Evolutionary conservation across 2,329 filamentous ascomycete genomes (phyloP).

Genomic region (Cladosporium sp.): DNA sequence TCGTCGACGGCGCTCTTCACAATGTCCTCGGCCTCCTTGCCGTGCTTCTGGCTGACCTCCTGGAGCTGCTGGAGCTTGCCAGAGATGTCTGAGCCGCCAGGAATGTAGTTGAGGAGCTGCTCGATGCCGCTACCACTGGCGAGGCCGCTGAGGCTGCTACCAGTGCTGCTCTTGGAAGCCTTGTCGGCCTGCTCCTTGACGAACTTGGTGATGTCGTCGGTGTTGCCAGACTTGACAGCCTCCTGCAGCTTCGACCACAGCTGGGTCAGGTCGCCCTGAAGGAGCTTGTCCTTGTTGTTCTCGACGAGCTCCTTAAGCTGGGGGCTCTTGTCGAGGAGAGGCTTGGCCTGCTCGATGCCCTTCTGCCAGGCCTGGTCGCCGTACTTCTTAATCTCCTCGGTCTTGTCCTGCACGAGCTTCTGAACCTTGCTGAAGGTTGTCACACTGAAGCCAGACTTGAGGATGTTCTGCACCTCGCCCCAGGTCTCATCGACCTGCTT

Average conservation of each 20-base stretch:
- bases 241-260: slow-evolving; percentile 64
- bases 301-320: slow-evolving; percentile 71
- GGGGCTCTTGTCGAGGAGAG: slow-evolving; percentile 74
- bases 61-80: slow-evolving; percentile 66
- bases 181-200: slow-evolving; percentile 48
- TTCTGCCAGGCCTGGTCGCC: slow-evolving; percentile 72
- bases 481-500: slow-evolving; percentile 73
- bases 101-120: slow-evolving; percentile 68
- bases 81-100: slow-evolving; percentile 63
- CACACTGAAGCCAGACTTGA: slow-evolving; percentile 56
- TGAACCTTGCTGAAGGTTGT: slow-evolving; percentile 57
- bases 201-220: slow-evolving; percentile 61
- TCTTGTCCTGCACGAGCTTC: slow-evolving; percentile 69
- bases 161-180: slow-evolving; percentile 52
- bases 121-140: slow-evolving; percentile 34
- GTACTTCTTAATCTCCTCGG: slow-evolving; percentile 64
- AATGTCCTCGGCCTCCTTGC: slow-evolving; percentile 68
- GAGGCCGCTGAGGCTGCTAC: slow-evolving; percentile 46
- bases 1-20: slow-evolving; percentile 69
- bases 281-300: slow-evolving; percentile 67
- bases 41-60: slow-evolving; percentile 66
- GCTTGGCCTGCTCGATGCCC: slow-evolving; percentile 69
- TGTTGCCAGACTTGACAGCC: slow-evolving; percentile 62
- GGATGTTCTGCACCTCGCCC: slow-evolving; percentile 63
- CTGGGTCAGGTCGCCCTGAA: slow-evolving; percentile 65